Base-by-base conservation (phyloP, 140 eudicot genomes). In the Senecio squalidus region DNA sequence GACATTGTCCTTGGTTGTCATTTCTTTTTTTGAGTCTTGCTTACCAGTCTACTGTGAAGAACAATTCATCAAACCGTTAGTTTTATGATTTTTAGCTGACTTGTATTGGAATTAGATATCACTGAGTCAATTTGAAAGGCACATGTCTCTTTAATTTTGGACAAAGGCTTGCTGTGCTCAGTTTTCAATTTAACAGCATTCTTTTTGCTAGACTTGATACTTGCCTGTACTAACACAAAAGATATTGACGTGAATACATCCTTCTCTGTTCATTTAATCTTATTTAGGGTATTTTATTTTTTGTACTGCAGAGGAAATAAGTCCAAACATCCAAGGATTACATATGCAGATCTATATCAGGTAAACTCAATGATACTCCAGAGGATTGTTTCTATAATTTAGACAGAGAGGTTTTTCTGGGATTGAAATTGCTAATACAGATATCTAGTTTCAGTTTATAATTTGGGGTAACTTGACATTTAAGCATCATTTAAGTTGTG, bases 271-370 rank as follows among this genome's bases (percentile, higher is more conserved):
- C 28, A 48, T 60, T 36, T 40, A 63, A 62, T 11, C n/a, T n/a
- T n/a, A n/a, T n/a, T n/a, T n/a, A n/a, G 25, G 44, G 49, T 53
- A 27, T 36, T 45, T 68, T 69, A 9, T 74, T 36, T n/a, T 60
- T 51, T 31, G 73, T 47, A 59, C 71, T 68, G 83, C 98, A 91
- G 98, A 93, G 60, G 89, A 82, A 68, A 78, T 93, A 74, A 93
- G 82, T 73, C 84, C 60, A 88, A 80, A 63, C 85, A 85, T 76
- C 90, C 96, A 44, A 84, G 69, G 77, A 84, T 93, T 61, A 84
- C 96, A 4, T 93, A 88, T 78, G 99, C 99, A 55, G 99, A 93
- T 83, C 82, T 93, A 25, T 93, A 84, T 76, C 99, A 93, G 99
- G 99, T 92, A 74, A 80, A 46, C 45, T 30, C 67, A 33, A 3